These are phyloP conservation scores for Solanum etuberosum DNA, from an alignment of 257 asterid genomes.

Conservation along the genomic window DNA sequence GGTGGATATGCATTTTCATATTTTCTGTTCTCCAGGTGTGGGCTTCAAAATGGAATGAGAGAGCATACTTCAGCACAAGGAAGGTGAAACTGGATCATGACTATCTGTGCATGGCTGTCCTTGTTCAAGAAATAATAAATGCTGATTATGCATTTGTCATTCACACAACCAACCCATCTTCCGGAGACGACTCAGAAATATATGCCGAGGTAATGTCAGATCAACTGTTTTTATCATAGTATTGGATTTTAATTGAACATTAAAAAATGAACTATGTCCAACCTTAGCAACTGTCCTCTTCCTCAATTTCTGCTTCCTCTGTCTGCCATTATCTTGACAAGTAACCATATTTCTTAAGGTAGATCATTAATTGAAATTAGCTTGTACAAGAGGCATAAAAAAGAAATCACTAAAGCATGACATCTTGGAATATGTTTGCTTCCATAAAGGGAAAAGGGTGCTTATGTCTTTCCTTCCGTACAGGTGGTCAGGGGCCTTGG, in stretches of 20 bases:
- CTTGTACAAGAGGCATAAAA: background rate
- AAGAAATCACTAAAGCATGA: background rate
- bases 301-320: background rate
- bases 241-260: background rate
- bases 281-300: background rate
- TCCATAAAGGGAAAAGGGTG: background rate
- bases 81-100: slow-evolving; percentile 92
- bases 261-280: background rate
- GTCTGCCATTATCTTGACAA: background rate
- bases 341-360: background rate
- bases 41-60: slow-evolving; percentile 99
- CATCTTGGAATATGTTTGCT: background rate
- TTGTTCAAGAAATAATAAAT: slow-evolving; percentile 89
- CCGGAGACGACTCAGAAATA: slow-evolving; percentile 87
- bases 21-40: slow-evolving; percentile 54
- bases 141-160: slow-evolving; percentile 99
- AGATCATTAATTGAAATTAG: background rate
- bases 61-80: slow-evolving; percentile 96
- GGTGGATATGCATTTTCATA: background rate
- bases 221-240: background rate
- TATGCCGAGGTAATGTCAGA: slow-evolving; percentile 72
- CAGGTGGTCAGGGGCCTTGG: slow-evolving; percentile 99
- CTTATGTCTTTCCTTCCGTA: slow-evolving; percentile 5
- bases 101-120: slow-evolving; percentile 98
- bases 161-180: slow-evolving; percentile 96